phyloP scores from a whole-genome alignment of 164 flowering plant genomes.

The Magnolia officinalis region DNA sequence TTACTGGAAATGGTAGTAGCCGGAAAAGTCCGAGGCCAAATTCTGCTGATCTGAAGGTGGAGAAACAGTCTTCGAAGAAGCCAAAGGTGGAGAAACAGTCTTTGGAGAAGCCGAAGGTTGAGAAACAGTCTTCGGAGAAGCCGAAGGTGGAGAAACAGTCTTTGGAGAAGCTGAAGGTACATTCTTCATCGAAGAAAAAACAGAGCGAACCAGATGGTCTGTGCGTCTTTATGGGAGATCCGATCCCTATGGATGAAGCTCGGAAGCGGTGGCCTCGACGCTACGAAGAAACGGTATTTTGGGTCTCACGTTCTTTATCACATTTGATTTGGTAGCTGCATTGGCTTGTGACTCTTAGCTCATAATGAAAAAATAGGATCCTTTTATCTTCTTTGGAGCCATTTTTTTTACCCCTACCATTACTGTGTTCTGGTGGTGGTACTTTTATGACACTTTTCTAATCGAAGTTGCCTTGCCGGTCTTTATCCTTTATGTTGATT shows the following conservation, averaged over 20 bases:
- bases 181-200: constrained; percentile 1
- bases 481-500: too few species aligned
- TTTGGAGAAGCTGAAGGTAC: constrained; percentile 11
- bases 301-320: neutral
- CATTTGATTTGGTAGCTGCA: neutral
- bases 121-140: neutral
- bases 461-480: too few species aligned
- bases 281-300: constrained; percentile 49
- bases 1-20: neutral
- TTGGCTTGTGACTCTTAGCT: too few species aligned
- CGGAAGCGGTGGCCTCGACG: constrained; percentile 57
- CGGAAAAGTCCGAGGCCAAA: too few species aligned
- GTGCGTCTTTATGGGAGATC: constrained; percentile 47
- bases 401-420: too few species aligned
- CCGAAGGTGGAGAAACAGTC: neutral
- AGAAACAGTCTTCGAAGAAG: constrained; percentile 15
- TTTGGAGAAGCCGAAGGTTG: neutral
- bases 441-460: too few species aligned
- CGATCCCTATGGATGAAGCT: constrained; percentile 52
- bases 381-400: too few species aligned
- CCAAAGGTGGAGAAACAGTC: neutral
- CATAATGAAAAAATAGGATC: too few species aligned
- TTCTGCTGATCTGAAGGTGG: neutral
- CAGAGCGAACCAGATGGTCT: neutral
- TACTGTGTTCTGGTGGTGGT: too few species aligned